These are phyloP conservation scores for Pistacia vera DNA, from an alignment of 345 rosid species.

Conservation along the genomic window DNA sequence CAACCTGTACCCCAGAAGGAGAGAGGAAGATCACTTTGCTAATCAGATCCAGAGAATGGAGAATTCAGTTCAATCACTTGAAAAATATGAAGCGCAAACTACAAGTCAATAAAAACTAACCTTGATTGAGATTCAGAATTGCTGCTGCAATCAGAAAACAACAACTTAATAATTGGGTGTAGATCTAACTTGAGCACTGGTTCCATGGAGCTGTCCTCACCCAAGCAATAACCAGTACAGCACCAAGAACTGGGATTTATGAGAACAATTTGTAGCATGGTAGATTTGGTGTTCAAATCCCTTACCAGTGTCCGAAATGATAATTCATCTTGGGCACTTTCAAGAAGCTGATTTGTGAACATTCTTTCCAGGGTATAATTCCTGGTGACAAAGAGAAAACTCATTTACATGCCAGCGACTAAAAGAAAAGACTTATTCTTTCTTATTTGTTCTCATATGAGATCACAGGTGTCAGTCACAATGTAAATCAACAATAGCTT, in stretches of 20 bases:
- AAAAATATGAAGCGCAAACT: neutral
- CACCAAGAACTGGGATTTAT: conserved; percentile 82
- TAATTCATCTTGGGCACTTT: conserved; percentile 80
- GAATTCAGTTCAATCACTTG: neutral
- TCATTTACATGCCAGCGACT: neutral
- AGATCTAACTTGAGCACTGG: conserved; percentile 41
- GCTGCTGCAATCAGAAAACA: conserved; percentile 51
- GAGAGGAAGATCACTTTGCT: neutral
- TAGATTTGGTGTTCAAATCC: conserved; percentile 64
- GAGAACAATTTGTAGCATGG: conserved; percentile 62
- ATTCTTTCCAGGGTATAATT: conserved; percentile 76
- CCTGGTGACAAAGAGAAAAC: conserved; percentile 31
- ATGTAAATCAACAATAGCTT: conserved; percentile 2
- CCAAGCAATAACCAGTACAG: conserved; percentile 63
- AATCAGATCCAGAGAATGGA: neutral
- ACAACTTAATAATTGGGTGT: conserved; percentile 61
- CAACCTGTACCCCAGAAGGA: no score
- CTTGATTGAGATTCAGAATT: conserved; percentile 33
- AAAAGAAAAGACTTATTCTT: neutral
- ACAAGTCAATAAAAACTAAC: conserved; percentile 31
- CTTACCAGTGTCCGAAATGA: conserved; percentile 74
- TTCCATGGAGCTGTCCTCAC: conserved; percentile 23
- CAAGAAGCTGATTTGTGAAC: conserved; percentile 73
- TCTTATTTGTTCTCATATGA: neutral
- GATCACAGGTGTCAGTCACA: neutral